Percentiles rank a stretch among this genome's conserved stretches.
These are phyloP conservation scores for Prunella vulgaris DNA, from an alignment of 257 asterid genomes.

Conservation along the genomic window DNA sequence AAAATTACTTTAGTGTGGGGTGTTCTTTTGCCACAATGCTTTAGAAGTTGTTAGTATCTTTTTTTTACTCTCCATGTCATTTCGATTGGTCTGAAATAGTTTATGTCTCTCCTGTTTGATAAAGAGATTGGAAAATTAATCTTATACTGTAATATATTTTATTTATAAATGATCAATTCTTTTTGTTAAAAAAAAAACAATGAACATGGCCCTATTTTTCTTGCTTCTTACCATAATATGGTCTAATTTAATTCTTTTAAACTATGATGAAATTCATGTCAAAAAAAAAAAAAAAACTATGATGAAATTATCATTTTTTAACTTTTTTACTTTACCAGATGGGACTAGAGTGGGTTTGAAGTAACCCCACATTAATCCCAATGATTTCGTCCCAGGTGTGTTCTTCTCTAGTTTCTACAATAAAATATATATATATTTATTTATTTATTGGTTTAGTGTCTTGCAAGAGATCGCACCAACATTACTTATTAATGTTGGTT, in stretches of 20 bases:
- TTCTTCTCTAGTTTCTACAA: conserved; percentile 5
- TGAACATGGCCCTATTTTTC: not conserved
- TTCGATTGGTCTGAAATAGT: too few relatives aligned
- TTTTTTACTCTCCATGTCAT: too few relatives aligned
- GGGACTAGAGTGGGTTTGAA: conserved; percentile 28
- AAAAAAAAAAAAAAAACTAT: too few relatives aligned
- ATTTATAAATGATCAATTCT: too few relatives aligned
- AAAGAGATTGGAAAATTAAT: too few relatives aligned
- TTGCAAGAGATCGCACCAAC: conserved; percentile 14
- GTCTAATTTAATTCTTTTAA: not conserved
- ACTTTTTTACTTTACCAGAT: not conserved
- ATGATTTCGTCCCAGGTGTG: conserved; percentile 31
- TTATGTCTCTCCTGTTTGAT: too few relatives aligned
- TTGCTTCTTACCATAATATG: not conserved
- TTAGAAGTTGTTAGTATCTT: too few relatives aligned
- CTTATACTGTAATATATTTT: too few relatives aligned
- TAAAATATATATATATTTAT: not conserved
- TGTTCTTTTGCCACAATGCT: too few relatives aligned
- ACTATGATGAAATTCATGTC: not conserved
- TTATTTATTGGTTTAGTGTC: conserved; percentile 19
- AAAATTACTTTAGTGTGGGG: too few relatives aligned
- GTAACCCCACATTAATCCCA: conserved; percentile 25
- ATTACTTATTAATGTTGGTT: conserved; percentile 2
- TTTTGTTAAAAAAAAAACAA: too few relatives aligned
- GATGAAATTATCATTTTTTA: not conserved